Evolutionary conservation across 2,329 filamentous ascomycete genomes (phyloP), one percentile per base, ranked within the genome.

Genomic region (Passalora sequoiae): DNA sequence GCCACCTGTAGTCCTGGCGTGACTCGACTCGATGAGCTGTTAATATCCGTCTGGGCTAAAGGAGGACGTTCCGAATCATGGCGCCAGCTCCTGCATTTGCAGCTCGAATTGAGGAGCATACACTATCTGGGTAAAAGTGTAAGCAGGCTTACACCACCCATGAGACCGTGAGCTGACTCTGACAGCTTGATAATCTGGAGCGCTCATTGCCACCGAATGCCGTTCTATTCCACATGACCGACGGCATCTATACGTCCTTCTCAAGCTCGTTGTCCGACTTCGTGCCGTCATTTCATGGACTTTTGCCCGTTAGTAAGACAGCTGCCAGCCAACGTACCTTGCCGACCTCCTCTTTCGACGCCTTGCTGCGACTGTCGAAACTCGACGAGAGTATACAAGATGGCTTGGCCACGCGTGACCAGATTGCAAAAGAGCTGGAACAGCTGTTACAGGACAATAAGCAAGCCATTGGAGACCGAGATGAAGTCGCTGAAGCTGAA

Each of bases 351-450:
- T 89, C 89, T 0, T 96, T 94, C 63, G 89, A 88, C 59, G 80
- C 86, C 2, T 72, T 97, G 15, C 91, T 96, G 82, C 83, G 86
- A 47, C 73, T 97, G 8, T 83, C 86, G 4, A 95, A 89, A 45
- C 74, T 97, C 12, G 88, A 95, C 50, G 86, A 85, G 61, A 94
- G 89, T 42, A 86, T 96, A 17, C 88, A 94, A 61, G 91, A 97
- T 64, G 89, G 89, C 1, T 69, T 95, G 7, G 78, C 81, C 1
- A 94, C 87, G 0, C 80, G 85, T 10, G 80, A 85, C 47, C 75
- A 76, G 40, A 73, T 97, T 6, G 80, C 86, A 36, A 68, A 75
- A n/a, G 86, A 95, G 51, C 94, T 96, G 51, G 86, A 86, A 47
- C 49, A 50, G 9, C 63, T 72, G 21, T 58, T 72, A 1, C 56